Conservation (phyloP, 805 yeast genomes). For the Candida succiphila region DNA sequence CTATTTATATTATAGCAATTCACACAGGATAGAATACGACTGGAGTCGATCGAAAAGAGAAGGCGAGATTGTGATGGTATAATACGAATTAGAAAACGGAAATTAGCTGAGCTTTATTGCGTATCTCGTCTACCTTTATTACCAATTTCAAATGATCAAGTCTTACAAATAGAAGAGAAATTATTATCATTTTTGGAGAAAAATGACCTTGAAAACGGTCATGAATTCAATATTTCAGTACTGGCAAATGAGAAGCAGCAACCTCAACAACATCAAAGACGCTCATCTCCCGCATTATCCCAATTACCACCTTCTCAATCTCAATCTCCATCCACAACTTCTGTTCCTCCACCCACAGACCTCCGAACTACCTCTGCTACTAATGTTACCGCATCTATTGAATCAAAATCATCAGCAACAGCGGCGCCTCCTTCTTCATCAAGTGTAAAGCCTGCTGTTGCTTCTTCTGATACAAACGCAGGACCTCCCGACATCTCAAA, state of each 20-base stretch:
- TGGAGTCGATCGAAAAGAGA: conserved; percentile 35
- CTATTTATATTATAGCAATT: conserved; percentile 2
- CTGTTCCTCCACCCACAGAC: neutral
- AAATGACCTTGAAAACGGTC: conserved; percentile 42
- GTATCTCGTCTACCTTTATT: conserved; percentile 42
- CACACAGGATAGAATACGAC: conserved; percentile 31
- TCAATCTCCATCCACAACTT: neutral
- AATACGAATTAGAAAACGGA: conserved; percentile 42
- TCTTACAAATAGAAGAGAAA: conserved; percentile 28
- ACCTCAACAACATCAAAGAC: conserved; percentile 15
- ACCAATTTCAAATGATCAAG: conserved; percentile 29
- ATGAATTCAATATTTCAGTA: conserved; percentile 24
- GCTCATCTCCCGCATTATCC: conserved; percentile 6
- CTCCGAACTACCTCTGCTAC: too few species aligned
- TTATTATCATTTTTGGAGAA: conserved; percentile 36
- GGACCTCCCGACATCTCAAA: neutral
- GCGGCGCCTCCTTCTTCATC: neutral
- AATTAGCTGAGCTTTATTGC: conserved; percentile 52
- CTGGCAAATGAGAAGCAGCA: conserved; percentile 23
- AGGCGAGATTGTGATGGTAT: conserved; percentile 31
- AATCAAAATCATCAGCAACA: neutral
- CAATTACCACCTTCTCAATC: neutral
- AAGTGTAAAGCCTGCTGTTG: too few species aligned
- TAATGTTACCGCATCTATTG: neutral
- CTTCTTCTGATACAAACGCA: neutral